Evolutionary conservation across 306 rosid species (phyloP), one percentile per base, ranked within the genome.

Genomic region (Quercus alba): DNA sequence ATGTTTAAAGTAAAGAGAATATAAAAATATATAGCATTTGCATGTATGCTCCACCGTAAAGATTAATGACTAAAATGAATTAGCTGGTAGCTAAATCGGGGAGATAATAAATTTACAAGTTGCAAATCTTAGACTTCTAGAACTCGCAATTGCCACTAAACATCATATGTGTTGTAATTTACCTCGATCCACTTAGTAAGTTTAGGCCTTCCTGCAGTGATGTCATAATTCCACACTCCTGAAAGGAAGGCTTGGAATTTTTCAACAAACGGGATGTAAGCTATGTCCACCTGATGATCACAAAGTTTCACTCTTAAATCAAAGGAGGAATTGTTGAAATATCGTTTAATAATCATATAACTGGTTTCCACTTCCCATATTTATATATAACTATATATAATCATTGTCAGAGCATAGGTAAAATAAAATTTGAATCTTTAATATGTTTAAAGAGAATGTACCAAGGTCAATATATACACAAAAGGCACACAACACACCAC

Each of bases 181-280:
- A 91, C 97, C 96, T 88, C 88, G 56, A 88, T 76, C 94, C 94
- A 93, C 70, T 86, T 51, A 1, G 86, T 88, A 46, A 91, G 86
- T 77, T 87, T 84, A 62, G 93, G 89, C 74, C 97, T 88, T 80
- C 93, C 94, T 54, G 73, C 83, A 5, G 89, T 80, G 80, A 89
- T 87, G 69, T 91, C 91, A 72, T 81, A 79, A 74, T 91, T 84
- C 70, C 56, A 80, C 35, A 69, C 66, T 72, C 83, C 93, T 0
- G 83, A 78, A 58, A 89, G 88, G 80, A 75, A 77, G n/a, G 70
- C 0, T 77, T 89, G 93, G 84, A 88, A 87, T 77, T 87, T 88
- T 75, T 93, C 97, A 75, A 93, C 52, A 54, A 88, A 91, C 14
- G 97, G 76, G 73, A 86, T 77, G 38, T 82, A 93, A 38, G 85